Percentiles rank a stretch among this genome's conserved stretches.
Conservation (phyloP, 1,284 basidiomycete genomes). For the Ustilago bromivora region DNA sequence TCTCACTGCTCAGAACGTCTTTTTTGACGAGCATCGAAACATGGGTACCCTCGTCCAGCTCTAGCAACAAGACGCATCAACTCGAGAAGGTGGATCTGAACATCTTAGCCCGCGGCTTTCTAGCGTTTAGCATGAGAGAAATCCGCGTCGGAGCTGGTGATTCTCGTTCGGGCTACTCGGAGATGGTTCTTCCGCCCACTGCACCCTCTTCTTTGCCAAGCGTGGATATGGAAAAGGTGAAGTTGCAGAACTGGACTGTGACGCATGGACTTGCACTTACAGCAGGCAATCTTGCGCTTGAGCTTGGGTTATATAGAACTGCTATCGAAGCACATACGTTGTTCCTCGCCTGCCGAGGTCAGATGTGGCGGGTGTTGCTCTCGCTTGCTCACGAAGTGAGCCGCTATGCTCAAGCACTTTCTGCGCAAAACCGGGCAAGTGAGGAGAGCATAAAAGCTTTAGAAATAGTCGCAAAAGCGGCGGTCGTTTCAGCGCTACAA, state of each 20-base stretch:
- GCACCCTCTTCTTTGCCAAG: neutral
- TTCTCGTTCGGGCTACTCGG: conserved; percentile 24
- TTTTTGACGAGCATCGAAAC: neutral
- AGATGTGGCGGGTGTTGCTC: conserved; percentile 42
- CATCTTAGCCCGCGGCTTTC: conserved; percentile 16
- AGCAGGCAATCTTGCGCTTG: conserved; percentile 32
- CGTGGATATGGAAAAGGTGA: conserved; percentile 30
- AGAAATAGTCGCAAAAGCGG: conserved; percentile 20
- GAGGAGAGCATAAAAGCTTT: conserved; percentile 2
- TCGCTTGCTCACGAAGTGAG: conserved; percentile 28
- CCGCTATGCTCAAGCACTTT: conserved; percentile 10
- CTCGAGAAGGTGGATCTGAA: conserved; percentile 2
- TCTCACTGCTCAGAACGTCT: conserved; percentile 7
- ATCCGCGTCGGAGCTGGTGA: conserved; percentile 42
- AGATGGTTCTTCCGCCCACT: conserved; percentile 18
- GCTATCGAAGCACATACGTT: conserved; percentile 43
- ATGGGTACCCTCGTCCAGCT: conserved; percentile 7
- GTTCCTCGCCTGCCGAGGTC: conserved; percentile 34
- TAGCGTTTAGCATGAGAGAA: conserved; percentile 32
- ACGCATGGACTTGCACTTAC: conserved; percentile 37
- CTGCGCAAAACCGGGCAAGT: neutral
- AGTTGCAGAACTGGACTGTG: conserved; percentile 44
- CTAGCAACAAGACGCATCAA: neutral
- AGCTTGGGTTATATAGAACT: conserved; percentile 21
- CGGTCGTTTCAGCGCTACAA: conserved; percentile 30